Percentiles rank a stretch among this genome's conserved stretches.
Conservation (phyloP, 2,329 filamentous ascomycete genomes). For the Sclerotinia trifoliorum region DNA sequence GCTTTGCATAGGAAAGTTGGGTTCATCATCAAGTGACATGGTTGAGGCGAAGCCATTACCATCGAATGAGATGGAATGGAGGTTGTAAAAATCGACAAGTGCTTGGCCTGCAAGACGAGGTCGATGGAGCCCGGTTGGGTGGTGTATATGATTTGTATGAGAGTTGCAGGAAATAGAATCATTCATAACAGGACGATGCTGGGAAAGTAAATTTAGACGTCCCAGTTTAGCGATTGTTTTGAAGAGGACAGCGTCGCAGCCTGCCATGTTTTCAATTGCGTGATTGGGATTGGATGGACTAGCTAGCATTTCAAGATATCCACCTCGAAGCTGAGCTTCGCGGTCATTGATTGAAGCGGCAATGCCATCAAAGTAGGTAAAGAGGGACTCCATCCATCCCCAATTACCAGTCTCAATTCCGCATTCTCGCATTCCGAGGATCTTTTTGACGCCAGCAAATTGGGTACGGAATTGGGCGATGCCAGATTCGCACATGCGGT, state of each 20-base stretch:
- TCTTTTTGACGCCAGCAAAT: slow-evolving; percentile 88
- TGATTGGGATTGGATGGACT: slow-evolving; percentile 59
- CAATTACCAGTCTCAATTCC: slow-evolving; percentile 63
- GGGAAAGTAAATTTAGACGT: slow-evolving; percentile 78
- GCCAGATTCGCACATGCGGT: slow-evolving; percentile 90
- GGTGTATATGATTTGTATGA: slow-evolving; percentile 30
- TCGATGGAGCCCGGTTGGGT: slow-evolving; percentile 36
- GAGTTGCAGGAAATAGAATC: slow-evolving; percentile 39
- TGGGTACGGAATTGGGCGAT: slow-evolving; percentile 92
- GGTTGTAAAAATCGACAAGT: slow-evolving; percentile 51
- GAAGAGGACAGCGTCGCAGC: slow-evolving; percentile 84
- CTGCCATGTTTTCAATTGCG: slow-evolving; percentile 74
- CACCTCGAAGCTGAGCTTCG: slow-evolving; percentile 72
- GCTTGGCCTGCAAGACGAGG: slow-evolving; percentile 44
- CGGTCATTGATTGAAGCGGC: slow-evolving; percentile 89
- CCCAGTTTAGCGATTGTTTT: slow-evolving; percentile 81
- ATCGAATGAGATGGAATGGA: slow-evolving; percentile 60
- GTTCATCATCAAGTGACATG: slow-evolving; percentile 51
- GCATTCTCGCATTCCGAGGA: slow-evolving; percentile 72
- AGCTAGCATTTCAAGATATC: slow-evolving; percentile 61
- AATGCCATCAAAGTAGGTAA: slow-evolving; percentile 93
- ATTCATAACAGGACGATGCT: slow-evolving; percentile 59
- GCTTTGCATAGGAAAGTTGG: slow-evolving; percentile 42
- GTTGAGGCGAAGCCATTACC: slow-evolving; percentile 63
- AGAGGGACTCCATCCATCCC: slow-evolving; percentile 88